Evolutionary conservation across 2,329 filamentous ascomycete genomes (phyloP), one percentile per base, ranked within the genome.

Genomic region (Curvularia eragrostidis): DNA sequence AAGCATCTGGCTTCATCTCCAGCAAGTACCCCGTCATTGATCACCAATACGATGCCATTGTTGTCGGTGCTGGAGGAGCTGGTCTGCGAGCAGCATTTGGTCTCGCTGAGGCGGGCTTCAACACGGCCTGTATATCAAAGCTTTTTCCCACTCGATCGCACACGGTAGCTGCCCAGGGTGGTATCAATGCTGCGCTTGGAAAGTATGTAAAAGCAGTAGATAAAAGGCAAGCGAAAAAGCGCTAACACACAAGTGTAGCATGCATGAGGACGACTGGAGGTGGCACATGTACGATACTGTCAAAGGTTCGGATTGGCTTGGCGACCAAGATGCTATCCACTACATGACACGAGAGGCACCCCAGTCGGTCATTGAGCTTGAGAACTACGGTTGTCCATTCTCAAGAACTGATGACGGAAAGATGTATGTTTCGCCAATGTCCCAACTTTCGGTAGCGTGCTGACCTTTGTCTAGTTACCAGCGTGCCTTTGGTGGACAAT

Each of bases 241-340:
- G 53, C 62, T 79, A 72, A 72, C 62, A 28, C n/a, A 43, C 24
- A 34, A 32, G 18, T 63, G 15, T 56, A 80, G 76, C 83, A 97
- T 97, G 93, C 93, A 97, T 85, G 87, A 94, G 83, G 93, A 97
- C 75, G 93, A 97, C 82, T 97, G 93, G 93, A 89, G 93, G 84
- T 97, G 93, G 93, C 93, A 97, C 82, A 97, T 97, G 93, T 97
- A 97, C 84, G 93, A 97, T 79, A 97, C 93, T 42, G 93, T 97
- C 77, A 97, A 97, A 85, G 93, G 93, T 66, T 96, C 91, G 66
- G 93, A 97, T 84, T 97, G 93, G 93, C 87, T 97, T 50, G 93
- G 93, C 79, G 93, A 97, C 80, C 93, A 97, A 81, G 93, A 97
- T 77, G 93, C 93, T 66, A 97, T 97, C 76, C 93, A 97, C 82